A percentile compares a stretch with the other conserved stretches of the same genome.
These are phyloP conservation scores for Candida rishiriensis DNA, from an alignment of 805 yeast genomes.

Conservation along the genomic window DNA sequence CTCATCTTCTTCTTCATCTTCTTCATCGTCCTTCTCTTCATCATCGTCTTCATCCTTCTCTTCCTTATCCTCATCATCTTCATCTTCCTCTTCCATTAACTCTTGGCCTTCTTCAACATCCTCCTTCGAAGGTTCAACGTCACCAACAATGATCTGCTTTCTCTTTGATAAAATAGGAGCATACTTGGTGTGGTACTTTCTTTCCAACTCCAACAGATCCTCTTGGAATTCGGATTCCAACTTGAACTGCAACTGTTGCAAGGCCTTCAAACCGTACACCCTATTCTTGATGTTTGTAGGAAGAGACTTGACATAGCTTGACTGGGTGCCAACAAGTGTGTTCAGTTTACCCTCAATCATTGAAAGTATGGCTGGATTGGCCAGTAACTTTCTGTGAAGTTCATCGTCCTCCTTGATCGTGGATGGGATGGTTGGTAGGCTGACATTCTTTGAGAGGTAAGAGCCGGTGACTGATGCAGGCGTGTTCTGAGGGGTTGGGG, in stretches of 20 bases:
- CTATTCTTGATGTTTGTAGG: slow-evolving; percentile 71
- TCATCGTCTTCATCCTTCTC: slow-evolving; percentile 40
- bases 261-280: slow-evolving; percentile 73
- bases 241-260: slow-evolving; percentile 75
- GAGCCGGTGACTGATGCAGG: slow-evolving; percentile 84
- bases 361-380: slow-evolving; percentile 76
- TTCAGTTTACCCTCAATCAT: slow-evolving; percentile 90
- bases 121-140: slow-evolving; percentile 67
- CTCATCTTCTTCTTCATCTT: slow-evolving; percentile 30
- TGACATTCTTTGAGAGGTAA: slow-evolving; percentile 52
- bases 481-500: slow-evolving; percentile 98
- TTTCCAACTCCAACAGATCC: slow-evolving; percentile 82
- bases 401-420: slow-evolving; percentile 72
- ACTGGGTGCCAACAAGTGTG: slow-evolving; percentile 75
- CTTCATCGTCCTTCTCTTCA: slow-evolving; percentile 37
- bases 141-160: slow-evolving; percentile 67
- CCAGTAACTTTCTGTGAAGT: slow-evolving; percentile 37
- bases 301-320: slow-evolving; percentile 78
- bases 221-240: slow-evolving; percentile 89
- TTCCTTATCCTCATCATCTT: slow-evolving; percentile 34
- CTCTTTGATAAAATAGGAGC: slow-evolving; percentile 74
- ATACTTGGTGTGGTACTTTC: slow-evolving; percentile 67
- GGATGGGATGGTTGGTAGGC: slow-evolving; percentile 55
- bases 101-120: slow-evolving; percentile 78
- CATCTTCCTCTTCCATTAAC: slow-evolving; percentile 45